These are phyloP conservation scores for Avicennia marina DNA, from an alignment of 257 asterid genomes.

Conservation along the genomic window DNA sequence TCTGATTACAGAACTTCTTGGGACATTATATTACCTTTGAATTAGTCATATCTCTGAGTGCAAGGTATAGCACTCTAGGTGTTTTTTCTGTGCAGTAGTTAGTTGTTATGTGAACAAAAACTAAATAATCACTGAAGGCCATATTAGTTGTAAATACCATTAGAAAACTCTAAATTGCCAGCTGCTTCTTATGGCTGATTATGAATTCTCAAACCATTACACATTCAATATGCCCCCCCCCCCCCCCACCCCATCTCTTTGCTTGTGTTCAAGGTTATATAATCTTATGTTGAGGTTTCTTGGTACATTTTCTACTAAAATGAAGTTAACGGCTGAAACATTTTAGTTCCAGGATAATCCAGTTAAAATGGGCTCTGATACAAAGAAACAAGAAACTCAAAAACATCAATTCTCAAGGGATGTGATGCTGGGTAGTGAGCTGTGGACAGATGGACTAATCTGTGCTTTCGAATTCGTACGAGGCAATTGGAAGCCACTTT, in stretches of 20 bases:
- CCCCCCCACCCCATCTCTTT: no score
- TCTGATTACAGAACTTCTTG: no score
- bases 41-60: not conserved
- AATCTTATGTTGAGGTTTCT: not conserved
- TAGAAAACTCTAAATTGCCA: not conserved
- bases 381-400: slow-evolving; percentile 41
- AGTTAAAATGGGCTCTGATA: slow-evolving; percentile 18
- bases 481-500: slow-evolving; percentile 34
- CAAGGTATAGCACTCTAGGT: not conserved
- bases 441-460: slow-evolving; percentile 90
- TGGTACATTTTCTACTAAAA: slow-evolving; percentile 12
- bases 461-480: slow-evolving; percentile 85
- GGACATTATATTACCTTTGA: no score
- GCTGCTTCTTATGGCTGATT: no score
- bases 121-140: not conserved
- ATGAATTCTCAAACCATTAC: no score
- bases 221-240: no score
- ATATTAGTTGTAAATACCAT: not conserved
- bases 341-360: slow-evolving; percentile 8
- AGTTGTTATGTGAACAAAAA: not conserved
- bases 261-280: not conserved
- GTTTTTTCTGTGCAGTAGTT: not conserved
- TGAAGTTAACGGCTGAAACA: no score
- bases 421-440: slow-evolving; percentile 46
- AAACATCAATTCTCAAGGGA: slow-evolving; percentile 43